Evolutionary conservation across 805 yeast genomes (phyloP), one percentile per base, ranked within the genome.

Genomic region (Saccharomyces eubayanus): DNA sequence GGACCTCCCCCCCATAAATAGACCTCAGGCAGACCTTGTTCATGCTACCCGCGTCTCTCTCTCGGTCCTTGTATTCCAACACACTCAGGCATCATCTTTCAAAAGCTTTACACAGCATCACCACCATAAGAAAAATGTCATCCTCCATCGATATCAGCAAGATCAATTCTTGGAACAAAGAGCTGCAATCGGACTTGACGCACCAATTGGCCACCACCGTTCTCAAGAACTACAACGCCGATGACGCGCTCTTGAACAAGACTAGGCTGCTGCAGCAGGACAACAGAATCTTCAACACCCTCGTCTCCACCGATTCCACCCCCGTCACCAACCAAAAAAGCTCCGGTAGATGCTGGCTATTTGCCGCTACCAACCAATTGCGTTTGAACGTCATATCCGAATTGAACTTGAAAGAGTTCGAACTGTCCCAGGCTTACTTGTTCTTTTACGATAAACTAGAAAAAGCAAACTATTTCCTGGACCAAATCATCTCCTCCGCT

Each of bases 331-430:
- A 85, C 70, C 96, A 89, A 73, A 79, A 80, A 62, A 68, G 81
- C 10, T 81, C 89, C 24, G 96, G 96, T 30, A 74, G 96, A 62
- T 89, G 96, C 71, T 89, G 96, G 96, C 77, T 89, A 56, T 89
- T 89, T 69, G 96, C 96, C 10, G 79, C 92, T 0, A 81, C 88
- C 51, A 89, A 89, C 61, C 77, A 85, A 53, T 72, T 88, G 63
- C 78, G 96, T 62, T 67, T 84, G 51, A 77, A 77, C 52, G 79
- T 87, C 46, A 81, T 83, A 70, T 74, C 77, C 61, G 78, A 78
- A 64, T 78, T 83, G 68, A 81, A 84, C 63, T 69, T 89, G 61
- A 81, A 82, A 60, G 79, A 77, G 60, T 82, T 87, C 67, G 90
- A 86, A 70, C 71, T 89, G 51, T 85, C 94, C 41, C 96, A 89